These are phyloP conservation scores for Citrus sp. DNA, from an alignment of 345 rosid species.

Conservation along the genomic window DNA sequence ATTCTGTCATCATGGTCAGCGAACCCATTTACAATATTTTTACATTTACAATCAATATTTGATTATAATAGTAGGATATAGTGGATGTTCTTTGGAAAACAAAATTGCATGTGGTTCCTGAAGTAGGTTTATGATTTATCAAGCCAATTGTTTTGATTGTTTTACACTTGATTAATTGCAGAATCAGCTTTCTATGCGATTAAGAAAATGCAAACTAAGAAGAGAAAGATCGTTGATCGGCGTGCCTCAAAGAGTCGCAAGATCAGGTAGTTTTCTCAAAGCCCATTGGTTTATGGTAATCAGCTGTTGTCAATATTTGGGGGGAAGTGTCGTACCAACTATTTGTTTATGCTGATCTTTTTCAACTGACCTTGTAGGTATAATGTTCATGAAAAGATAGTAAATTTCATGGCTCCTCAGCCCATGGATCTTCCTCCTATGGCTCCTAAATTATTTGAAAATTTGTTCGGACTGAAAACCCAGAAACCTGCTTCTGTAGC, in stretches of 20 bases:
- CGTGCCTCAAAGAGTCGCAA: slow-evolving; percentile 90
- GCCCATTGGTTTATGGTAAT: background rate
- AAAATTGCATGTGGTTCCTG: background rate
- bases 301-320: background rate
- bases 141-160: background rate
- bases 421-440: slow-evolving; percentile 55
- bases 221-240: slow-evolving; percentile 81
- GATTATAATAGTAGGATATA: background rate
- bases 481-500: slow-evolving; percentile 21
- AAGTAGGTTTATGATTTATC: background rate
- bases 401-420: slow-evolving; percentile 80
- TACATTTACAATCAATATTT: background rate
- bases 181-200: slow-evolving; percentile 71
- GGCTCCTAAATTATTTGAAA: slow-evolving; percentile 74
- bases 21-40: background rate
- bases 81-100: background rate
- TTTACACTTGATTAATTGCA: slow-evolving; percentile 23
- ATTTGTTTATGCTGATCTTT: background rate
- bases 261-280: slow-evolving; percentile 50
- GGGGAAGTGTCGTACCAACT: background rate
- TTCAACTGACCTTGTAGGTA: slow-evolving; percentile 39
- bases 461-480: slow-evolving; percentile 70
- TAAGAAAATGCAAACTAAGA: slow-evolving; percentile 70
- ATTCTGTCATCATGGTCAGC: background rate
- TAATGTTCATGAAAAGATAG: slow-evolving; percentile 74